Evolutionary conservation across 495 filamentous ascomycete species (phyloP).

Genomic region (Talaromyces trachyspermus): DNA sequence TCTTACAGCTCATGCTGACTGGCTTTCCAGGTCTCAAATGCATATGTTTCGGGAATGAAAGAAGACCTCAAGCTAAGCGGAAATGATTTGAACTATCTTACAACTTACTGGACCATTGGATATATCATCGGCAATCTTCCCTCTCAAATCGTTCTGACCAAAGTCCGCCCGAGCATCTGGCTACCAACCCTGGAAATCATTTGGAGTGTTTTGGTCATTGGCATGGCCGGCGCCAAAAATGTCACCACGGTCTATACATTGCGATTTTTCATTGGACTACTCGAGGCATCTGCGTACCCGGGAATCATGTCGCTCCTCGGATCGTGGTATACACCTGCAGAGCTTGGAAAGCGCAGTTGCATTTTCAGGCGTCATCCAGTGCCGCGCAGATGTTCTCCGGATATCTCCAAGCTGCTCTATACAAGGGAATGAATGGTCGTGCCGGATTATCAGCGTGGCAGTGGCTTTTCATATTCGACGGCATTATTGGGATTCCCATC

Average conservation of each 20-base stretch:
- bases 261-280: conserved; percentile 41
- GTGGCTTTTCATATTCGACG: conserved; percentile 45
- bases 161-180: conserved; percentile 47
- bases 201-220: conserved; percentile 37
- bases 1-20: not conserved
- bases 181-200: conserved; percentile 46
- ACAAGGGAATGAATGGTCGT: conserved; percentile 31
- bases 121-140: conserved; percentile 56
- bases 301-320: conserved; percentile 44
- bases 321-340: conserved; percentile 35
- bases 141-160: conserved; percentile 47
- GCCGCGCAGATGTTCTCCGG: conserved; percentile 40
- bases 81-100: conserved; percentile 38
- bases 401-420: conserved; percentile 40
- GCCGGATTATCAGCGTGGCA: conserved; percentile 29
- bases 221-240: conserved; percentile 27
- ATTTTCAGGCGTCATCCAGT: conserved; percentile 25
- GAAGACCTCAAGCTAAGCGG: conserved; percentile 44
- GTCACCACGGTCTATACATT: conserved; percentile 38
- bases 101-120: conserved; percentile 49
- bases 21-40: conserved; percentile 30
- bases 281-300: conserved; percentile 40
- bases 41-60: conserved; percentile 48
- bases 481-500: conserved; percentile 38
- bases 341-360: conserved; percentile 27